Evolutionary conservation across 306 rosid genomes (phyloP), one percentile per base, ranked within the genome.

Genomic region (Adenanthera pavonina): DNA sequence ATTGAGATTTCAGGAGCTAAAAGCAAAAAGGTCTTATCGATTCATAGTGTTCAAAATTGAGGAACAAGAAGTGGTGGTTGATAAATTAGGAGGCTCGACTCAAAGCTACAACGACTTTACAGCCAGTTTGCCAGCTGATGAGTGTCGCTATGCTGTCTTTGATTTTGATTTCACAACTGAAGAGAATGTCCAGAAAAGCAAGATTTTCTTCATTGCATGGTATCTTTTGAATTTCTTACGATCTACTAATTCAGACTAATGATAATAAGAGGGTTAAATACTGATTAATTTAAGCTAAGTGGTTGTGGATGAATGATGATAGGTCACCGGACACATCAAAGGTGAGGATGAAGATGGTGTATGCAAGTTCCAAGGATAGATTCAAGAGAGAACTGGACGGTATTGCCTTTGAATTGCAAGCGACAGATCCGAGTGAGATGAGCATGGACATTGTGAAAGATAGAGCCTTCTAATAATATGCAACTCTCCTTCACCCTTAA

Each of bases 391-490:
- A 92, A 78, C 80, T 94, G 85, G 98, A 94, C 0, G 97, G 97
- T 70, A 90, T 92, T 85, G 92, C 90, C 82, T 86, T 90, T 41
- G 98, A 94, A 71, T 72, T 94, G 78, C 98, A 94, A 89, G 98
- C 97, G 80, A 94, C 98, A 79, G 98, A 94, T 92, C 97, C 98
- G 47, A 94, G 95, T 74, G 97, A 94, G 88, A 89, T 94, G 97
- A 90, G 97, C 91, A 82, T 94, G 88, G 98, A 92, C 90, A 88
- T 90, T 66, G 98, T 94, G 38, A 92, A 85, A 78, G 89, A 64
- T 25, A 82, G 97, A 84, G 94, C 90, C 77, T 4, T 80, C 85
- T 92, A 43, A 40, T 15, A 17, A 36, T 2, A 25, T 59, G 71
- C 71, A 57, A 43, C 83, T 76, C 78, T 83, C 71, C 81, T 49